phyloP scores from a whole-genome alignment of 2,329 filamentous ascomycete genomes.

The Aspergillus persii region DNA sequence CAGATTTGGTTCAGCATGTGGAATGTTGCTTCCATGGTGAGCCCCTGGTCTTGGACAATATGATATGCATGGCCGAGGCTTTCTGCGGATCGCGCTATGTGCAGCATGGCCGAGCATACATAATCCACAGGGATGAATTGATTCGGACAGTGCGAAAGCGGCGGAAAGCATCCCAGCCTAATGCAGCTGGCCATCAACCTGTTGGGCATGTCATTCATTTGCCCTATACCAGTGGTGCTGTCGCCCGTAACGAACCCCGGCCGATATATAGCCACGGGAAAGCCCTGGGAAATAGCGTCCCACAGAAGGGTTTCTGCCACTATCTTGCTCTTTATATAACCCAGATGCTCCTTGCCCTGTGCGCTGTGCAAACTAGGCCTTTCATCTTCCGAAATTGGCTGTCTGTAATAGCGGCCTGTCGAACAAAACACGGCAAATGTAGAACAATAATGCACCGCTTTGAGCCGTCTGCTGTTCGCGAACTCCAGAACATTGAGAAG shows the following conservation, averaged over 20 bases:
- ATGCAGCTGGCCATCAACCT: too few relatives aligned
- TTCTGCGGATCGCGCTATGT: too few relatives aligned
- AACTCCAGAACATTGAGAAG: conserved; percentile 6
- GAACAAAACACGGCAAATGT: conserved; percentile 15
- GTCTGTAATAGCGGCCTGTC: background rate
- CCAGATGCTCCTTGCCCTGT: conserved; percentile 5
- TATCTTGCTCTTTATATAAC: conserved; percentile 21
- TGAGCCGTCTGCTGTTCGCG: conserved; percentile 12
- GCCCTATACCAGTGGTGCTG: conserved; percentile 10
- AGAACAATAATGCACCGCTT: conserved; percentile 19
- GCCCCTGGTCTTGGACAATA: too few relatives aligned
- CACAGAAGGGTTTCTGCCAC: conserved; percentile 20
- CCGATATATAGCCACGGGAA: conserved; percentile 19
- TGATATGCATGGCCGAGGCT: too few relatives aligned
- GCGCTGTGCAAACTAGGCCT: background rate
- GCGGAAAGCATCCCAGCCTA: too few relatives aligned
- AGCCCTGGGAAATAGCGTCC: conserved; percentile 16
- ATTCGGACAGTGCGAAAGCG: too few relatives aligned
- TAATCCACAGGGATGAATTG: too few relatives aligned
- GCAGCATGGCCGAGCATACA: too few relatives aligned
- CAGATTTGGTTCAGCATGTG: too few relatives aligned
- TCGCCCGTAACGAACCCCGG: conserved; percentile 18
- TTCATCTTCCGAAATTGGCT: conserved; percentile 8
- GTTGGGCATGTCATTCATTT: too few relatives aligned
- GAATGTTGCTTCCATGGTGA: too few relatives aligned